Conservation (phyloP, 208 protist genomes). For the Tritrichomonas musculus region DNA sequence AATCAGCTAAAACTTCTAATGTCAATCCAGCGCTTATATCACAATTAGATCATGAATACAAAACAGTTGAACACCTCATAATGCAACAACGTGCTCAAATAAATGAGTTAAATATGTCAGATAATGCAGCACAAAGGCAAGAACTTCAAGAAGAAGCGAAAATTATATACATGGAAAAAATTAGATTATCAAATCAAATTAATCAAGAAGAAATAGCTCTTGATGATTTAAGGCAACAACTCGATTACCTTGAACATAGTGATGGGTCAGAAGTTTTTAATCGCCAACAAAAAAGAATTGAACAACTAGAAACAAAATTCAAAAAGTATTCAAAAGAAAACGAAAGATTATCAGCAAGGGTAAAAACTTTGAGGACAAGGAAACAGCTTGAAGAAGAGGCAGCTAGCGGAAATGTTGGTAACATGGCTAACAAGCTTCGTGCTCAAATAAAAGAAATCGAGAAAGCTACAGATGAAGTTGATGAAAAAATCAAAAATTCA, state of each 20-base stretch:
- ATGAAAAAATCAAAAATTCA: slow-evolving; percentile 8
- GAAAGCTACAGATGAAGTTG: not conserved
- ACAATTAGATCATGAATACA: not conserved
- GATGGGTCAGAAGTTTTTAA: not conserved
- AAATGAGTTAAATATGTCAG: not conserved
- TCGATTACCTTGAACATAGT: not conserved
- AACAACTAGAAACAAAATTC: not conserved
- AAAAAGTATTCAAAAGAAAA: not conserved
- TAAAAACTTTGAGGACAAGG: not conserved
- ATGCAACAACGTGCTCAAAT: not conserved
- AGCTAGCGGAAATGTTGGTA: not conserved
- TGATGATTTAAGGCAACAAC: not conserved
- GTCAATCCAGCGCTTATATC: not conserved
- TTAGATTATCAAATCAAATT: not conserved
- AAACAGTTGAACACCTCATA: not conserved
- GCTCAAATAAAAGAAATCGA: not conserved
- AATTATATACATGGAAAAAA: not conserved
- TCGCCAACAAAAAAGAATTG: not conserved
- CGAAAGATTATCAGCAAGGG: not conserved
- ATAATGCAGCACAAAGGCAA: not conserved
- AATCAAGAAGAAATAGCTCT: not conserved
- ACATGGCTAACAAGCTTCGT: not conserved
- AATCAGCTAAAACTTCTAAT: not conserved
- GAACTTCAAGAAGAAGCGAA: not conserved
- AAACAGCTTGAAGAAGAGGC: not conserved